phyloP scores from a whole-genome alignment of 1,284 basidiomycete species.

The Meripilus lineatus region DNA sequence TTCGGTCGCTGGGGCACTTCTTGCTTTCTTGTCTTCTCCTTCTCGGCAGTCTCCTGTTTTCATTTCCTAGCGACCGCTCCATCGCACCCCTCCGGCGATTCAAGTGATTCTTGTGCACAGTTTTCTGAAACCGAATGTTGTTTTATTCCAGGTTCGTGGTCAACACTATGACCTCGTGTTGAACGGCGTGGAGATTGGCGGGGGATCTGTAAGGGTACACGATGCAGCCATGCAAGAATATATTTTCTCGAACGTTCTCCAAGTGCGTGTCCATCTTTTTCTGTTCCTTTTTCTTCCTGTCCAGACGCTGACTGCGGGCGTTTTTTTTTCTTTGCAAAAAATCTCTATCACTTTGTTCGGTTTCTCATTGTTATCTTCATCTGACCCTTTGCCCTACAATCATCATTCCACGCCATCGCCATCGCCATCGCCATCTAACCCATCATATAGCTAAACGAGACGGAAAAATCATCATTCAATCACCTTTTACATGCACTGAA shows the following conservation, averaged over 20 bases:
- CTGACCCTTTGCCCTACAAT: too few relatives aligned
- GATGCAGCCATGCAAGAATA: conserved; percentile 82
- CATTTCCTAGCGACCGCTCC: background rate
- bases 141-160: conserved; percentile 68
- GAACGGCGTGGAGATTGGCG: conserved; percentile 91
- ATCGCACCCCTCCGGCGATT: background rate
- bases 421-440: background rate
- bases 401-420: background rate
- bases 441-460: conserved; percentile 54
- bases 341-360: too few relatives aligned
- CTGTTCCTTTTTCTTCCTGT: conserved; percentile 1
- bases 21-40: too few relatives aligned
- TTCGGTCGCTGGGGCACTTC: too few relatives aligned
- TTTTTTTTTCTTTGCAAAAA: too few relatives aligned
- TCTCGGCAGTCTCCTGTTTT: too few relatives aligned
- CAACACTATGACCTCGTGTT: conserved; percentile 98
- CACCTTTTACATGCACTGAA: conserved; percentile 84
- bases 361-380: too few relatives aligned
- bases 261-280: conserved; percentile 43
- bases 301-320: conserved; percentile 1
- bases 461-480: conserved; percentile 73
- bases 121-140: background rate
- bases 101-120: too few relatives aligned
- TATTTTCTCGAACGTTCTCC: conserved; percentile 74
- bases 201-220: conserved; percentile 91